These are phyloP conservation scores for Salix udensis DNA, from an alignment of 345 rosid species.

Conservation along the genomic window DNA sequence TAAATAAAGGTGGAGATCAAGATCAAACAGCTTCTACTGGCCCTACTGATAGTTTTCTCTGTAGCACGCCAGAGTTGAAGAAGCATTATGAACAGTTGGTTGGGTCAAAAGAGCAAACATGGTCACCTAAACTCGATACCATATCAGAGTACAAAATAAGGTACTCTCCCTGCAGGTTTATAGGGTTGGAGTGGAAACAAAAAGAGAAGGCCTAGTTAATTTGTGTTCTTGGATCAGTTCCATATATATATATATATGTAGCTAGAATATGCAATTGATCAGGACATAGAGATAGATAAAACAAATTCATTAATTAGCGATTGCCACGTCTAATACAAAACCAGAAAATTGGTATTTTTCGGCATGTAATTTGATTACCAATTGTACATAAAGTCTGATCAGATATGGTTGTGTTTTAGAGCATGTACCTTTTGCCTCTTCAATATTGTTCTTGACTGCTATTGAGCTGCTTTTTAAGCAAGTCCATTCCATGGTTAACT, in stretches of 20 bases:
- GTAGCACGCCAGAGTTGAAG: constrained; percentile 89
- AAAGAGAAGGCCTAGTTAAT: constrained; percentile 20
- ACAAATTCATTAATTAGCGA: neutral
- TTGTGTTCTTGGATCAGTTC: neutral
- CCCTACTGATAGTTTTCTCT: constrained; percentile 36
- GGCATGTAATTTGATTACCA: neutral
- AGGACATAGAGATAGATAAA: neutral
- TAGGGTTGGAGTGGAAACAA: constrained; percentile 53
- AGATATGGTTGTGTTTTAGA: neutral
- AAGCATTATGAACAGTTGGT: constrained; percentile 78
- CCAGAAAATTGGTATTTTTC: neutral
- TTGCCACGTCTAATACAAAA: neutral
- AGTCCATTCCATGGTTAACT: neutral
- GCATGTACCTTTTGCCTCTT: neutral
- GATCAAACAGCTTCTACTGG: neutral
- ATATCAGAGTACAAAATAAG: constrained; percentile 65
- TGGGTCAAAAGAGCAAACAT: constrained; percentile 56
- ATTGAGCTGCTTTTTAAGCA: neutral
- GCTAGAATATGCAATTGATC: neutral
- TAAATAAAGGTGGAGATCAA: constrained; percentile 5
- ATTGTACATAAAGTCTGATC: neutral
- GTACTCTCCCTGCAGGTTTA: constrained; percentile 59
- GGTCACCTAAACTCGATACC: constrained; percentile 88
- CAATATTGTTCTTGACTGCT: neutral
- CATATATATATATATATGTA: neutral